These are phyloP conservation scores for Hymenoscyphus albidus DNA, from an alignment of 2,329 filamentous ascomycete species.

Conservation along the genomic window DNA sequence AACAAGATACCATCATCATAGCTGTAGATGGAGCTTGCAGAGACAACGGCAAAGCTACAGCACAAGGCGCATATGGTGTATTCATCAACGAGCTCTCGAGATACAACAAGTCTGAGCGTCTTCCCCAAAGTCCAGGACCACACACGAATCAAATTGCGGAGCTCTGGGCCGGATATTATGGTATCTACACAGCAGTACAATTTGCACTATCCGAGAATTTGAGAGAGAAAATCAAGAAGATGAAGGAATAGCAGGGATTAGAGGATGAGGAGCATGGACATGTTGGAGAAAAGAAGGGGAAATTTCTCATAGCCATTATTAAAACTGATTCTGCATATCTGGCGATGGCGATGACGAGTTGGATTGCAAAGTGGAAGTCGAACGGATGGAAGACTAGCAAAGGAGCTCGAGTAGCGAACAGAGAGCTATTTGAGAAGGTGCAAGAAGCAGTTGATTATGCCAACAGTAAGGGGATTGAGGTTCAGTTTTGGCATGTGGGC, in stretches of 20 bases:
- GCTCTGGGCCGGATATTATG: neutral
- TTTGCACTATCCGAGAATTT: neutral
- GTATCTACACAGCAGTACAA: neutral
- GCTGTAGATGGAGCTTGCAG: neutral
- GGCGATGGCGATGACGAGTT: conserved; percentile 34
- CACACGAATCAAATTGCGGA: conserved; percentile 1
- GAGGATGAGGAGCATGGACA: neutral
- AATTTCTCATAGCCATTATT: conserved; percentile 15
- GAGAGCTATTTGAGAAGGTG: conserved; percentile 9
- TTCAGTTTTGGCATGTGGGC: conserved; percentile 18
- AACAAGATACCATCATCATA: neutral
- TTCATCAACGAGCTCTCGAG: neutral
- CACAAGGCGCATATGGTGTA: neutral
- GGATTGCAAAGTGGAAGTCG: conserved; percentile 34
- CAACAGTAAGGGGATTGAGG: conserved; percentile 3
- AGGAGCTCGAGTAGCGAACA: conserved; percentile 20
- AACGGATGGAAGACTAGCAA: conserved; percentile 31
- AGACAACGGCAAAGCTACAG: neutral
- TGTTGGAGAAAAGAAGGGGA: too few species aligned
- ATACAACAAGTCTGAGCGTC: neutral
- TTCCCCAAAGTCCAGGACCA: neutral
- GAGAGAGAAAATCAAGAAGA: neutral
- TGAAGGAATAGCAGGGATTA: neutral
- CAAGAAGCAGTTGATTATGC: conserved; percentile 5
- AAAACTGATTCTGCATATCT: conserved; percentile 37